A percentile compares a stretch with the other conserved stretches of the same genome.
These are phyloP conservation scores for Euptelea pleiosperma DNA, from an alignment of 164 flowering plant genomes.

Conservation along the genomic window DNA sequence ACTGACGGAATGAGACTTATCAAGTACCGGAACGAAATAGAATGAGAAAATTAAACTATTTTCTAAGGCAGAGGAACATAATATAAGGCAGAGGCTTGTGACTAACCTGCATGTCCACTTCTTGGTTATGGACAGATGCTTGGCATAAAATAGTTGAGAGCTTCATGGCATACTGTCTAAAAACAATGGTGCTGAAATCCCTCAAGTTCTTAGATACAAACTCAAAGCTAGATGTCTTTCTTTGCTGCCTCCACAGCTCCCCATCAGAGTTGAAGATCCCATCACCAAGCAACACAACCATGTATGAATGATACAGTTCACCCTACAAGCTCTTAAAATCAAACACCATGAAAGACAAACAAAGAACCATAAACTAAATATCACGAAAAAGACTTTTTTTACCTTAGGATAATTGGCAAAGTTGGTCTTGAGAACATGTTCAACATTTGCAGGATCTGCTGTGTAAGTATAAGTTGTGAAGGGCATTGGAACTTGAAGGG, in stretches of 20 bases:
- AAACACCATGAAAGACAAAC: too few relatives aligned
- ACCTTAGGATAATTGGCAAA: conserved; percentile 95
- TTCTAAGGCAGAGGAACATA: too few relatives aligned
- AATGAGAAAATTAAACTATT: too few relatives aligned
- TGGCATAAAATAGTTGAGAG: conserved; percentile 57
- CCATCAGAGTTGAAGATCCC: conserved; percentile 94
- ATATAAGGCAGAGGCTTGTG: too few relatives aligned
- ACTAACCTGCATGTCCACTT: conserved; percentile 82
- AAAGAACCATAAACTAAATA: too few relatives aligned
- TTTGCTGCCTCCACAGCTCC: conserved; percentile 86
- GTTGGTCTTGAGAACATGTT: conserved; percentile 82
- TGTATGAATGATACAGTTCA: conserved; percentile 80
- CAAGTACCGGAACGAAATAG: too few relatives aligned
- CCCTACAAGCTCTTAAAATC: conserved; percentile 43
- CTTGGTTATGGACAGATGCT: conserved; percentile 40
- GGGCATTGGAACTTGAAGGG: conserved; percentile 83
- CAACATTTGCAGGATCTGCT: conserved; percentile 86
- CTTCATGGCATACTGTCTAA: conserved; percentile 78
- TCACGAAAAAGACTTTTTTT: too few relatives aligned
- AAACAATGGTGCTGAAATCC: conserved; percentile 82
- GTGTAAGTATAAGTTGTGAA: conserved; percentile 83
- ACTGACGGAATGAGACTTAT: too few relatives aligned
- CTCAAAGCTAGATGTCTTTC: conserved; percentile 92
- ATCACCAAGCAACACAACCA: conserved; percentile 92
- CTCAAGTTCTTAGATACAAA: conserved; percentile 92